phyloP scores from a whole-genome alignment of 352 stramenopile genomes.

The Pythium folliculosum region DNA sequence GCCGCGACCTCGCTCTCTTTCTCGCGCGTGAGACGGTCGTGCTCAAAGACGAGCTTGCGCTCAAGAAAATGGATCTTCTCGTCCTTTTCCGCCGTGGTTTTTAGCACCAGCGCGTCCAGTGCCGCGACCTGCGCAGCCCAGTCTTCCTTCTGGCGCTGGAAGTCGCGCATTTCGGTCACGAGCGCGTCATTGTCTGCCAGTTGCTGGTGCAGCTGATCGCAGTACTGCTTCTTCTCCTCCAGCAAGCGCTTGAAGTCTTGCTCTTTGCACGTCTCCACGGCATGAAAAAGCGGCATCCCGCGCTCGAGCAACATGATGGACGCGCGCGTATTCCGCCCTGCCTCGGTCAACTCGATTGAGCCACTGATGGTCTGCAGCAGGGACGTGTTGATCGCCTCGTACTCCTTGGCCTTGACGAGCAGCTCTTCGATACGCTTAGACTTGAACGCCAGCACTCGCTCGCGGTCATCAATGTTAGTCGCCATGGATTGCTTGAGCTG shows the following conservation, averaged over 20 bases:
- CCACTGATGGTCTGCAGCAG: conserved; percentile 52
- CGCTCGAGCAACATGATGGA: conserved; percentile 44
- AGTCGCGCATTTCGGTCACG: conserved; percentile 39
- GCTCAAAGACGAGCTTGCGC: conserved; percentile 61
- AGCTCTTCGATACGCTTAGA: conserved; percentile 68
- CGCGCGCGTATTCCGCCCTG: conserved; percentile 30
- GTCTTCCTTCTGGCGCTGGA: conserved; percentile 40
- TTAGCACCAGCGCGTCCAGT: conserved; percentile 30
- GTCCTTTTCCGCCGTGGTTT: conserved; percentile 41
- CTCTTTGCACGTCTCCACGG: conserved; percentile 57
- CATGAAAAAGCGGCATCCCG: conserved; percentile 52
- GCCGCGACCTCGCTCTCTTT: conserved; percentile 48
- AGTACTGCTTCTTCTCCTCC: conserved; percentile 44
- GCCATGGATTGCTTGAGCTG: conserved; percentile 47
- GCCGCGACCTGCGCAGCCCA: conserved; percentile 34
- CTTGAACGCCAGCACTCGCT: conserved; percentile 67
- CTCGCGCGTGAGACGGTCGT: conserved; percentile 51
- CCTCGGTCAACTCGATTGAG: conserved; percentile 14
- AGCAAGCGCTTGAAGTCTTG: conserved; percentile 54
- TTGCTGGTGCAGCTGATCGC: conserved; percentile 35
- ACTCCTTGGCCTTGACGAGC: conserved; percentile 46
- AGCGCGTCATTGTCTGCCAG: conserved; percentile 35
- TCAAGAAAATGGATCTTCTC: conserved; percentile 50
- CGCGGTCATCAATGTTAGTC: conserved; percentile 64
- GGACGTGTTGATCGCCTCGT: conserved; percentile 51